Conservation (phyloP, 2,329 filamentous ascomycete genomes). For the Talaromyces sp. region DNA sequence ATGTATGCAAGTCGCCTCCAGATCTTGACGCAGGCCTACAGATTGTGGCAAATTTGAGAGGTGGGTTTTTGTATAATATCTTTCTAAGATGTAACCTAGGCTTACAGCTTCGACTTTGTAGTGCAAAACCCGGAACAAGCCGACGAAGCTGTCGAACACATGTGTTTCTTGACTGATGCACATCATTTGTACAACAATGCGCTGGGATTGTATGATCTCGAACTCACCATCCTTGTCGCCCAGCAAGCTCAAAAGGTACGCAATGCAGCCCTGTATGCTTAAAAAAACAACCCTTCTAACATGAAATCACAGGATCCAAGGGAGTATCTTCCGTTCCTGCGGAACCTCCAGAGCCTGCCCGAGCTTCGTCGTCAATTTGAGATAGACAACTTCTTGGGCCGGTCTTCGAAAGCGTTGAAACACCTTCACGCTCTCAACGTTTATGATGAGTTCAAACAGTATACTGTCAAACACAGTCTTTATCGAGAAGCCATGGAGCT, state of each 20-base stretch:
- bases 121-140: conserved; percentile 65
- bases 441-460: conserved; percentile 74
- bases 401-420: conserved; percentile 69
- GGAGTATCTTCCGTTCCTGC: conserved; percentile 93
- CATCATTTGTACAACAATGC: conserved; percentile 89
- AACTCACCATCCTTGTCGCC: conserved; percentile 82
- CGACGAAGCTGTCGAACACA: conserved; percentile 89
- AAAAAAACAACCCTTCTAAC: background rate
- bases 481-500: conserved; percentile 73
- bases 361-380: conserved; percentile 69
- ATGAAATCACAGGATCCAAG: conserved; percentile 63
- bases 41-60: conserved; percentile 69
- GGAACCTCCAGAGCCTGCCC: conserved; percentile 72
- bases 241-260: conserved; percentile 82
- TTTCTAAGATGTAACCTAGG: background rate
- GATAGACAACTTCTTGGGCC: conserved; percentile 83
- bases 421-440: conserved; percentile 69
- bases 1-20: conserved; percentile 89
- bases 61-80: conserved; percentile 23
- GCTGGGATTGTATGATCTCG: conserved; percentile 84
- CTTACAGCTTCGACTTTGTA: conserved; percentile 12
- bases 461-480: conserved; percentile 73
- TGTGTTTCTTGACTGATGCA: conserved; percentile 93
- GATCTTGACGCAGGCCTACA: conserved; percentile 79
- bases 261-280: conserved; percentile 11